Evolutionary conservation across 2,329 filamentous ascomycete species (phyloP).

Genomic region (Colletotrichum cordylinicola): DNA sequence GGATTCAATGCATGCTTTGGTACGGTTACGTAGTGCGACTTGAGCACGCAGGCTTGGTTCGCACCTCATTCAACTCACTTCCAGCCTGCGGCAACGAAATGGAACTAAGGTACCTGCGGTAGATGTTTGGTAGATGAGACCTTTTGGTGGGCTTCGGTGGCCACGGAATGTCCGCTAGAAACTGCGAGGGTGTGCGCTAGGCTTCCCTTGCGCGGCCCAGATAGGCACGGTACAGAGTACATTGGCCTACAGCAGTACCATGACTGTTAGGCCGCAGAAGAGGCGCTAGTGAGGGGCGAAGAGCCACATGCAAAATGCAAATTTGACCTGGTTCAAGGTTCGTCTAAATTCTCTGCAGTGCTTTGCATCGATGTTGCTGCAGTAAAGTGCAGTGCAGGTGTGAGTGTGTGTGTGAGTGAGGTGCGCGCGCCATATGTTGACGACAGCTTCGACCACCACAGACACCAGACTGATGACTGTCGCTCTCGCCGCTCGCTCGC

Average conservation of each 20-base stretch:
- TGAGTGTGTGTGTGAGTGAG: neutral
- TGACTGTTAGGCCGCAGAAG: neutral
- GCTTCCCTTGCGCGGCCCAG: neutral
- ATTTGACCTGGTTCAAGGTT: slow-evolving; percentile 24
- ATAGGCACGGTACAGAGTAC: neutral
- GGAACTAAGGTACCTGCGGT: neutral
- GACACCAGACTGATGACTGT: neutral
- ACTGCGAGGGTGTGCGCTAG: slow-evolving; percentile 1
- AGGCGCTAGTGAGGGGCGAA: slow-evolving; percentile 19
- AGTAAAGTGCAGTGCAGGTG: neutral
- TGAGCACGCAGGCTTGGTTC: neutral
- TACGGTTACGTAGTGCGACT: slow-evolving; percentile 15
- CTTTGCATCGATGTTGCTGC: neutral
- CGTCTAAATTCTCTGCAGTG: slow-evolving; percentile 10
- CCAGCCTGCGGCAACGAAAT: neutral
- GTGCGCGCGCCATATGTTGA: slow-evolving; percentile 14
- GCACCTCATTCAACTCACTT: neutral
- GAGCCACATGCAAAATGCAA: slow-evolving; percentile 24
- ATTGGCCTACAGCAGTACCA: neutral
- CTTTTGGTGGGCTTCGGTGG: neutral
- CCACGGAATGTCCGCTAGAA: slow-evolving; percentile 11
- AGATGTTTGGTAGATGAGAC: neutral
- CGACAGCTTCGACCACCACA: slow-evolving; percentile 13
- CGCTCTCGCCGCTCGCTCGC: neutral
- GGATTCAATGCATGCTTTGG: neutral